Evolutionary conservation across 305 asterid genomes (phyloP).

Genomic region (Vinca major): DNA sequence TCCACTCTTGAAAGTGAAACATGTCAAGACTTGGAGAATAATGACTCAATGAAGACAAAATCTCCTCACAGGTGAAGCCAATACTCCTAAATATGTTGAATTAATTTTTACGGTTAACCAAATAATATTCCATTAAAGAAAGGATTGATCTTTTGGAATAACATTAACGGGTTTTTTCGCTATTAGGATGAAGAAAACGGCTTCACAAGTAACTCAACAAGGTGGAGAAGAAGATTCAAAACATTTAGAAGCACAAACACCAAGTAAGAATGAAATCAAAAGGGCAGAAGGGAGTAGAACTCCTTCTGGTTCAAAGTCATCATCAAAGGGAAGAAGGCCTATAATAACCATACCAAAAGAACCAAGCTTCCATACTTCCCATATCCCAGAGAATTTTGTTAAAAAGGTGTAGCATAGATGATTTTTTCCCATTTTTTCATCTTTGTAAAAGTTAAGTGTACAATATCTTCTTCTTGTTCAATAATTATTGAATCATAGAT

Average conservation of each 20-base stretch:
- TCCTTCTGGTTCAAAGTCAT: conserved; percentile 20
- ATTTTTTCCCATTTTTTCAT: background rate
- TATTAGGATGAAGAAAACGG: conserved; percentile 29
- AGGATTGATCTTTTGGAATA: background rate
- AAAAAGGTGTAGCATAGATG: conserved; percentile 22
- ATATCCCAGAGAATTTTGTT: conserved; percentile 37
- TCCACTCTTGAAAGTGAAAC: conserved; percentile 24
- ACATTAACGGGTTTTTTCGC: conserved; percentile 12
- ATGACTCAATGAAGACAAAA: conserved; percentile 33
- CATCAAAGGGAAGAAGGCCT: conserved; percentile 21
- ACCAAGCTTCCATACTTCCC: conserved; percentile 39
- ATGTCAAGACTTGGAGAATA: conserved; percentile 32
- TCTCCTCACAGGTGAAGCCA: conserved; percentile 19
- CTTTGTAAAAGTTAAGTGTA: conserved; percentile 4
- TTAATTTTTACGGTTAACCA: conserved; percentile 44
- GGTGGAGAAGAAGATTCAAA: conserved; percentile 31
- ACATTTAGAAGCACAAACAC: conserved; percentile 19
- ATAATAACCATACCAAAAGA: conserved; percentile 34
- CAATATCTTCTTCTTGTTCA: conserved; percentile 2
- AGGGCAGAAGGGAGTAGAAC: background rate
- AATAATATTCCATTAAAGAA: background rate
- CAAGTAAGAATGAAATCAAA: conserved; percentile 9
- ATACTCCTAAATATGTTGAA: conserved; percentile 13
- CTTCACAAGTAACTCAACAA: conserved; percentile 36
- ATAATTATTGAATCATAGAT: conserved; percentile 11